Evolutionary conservation across 305 asterid genomes (phyloP), one percentile per base, ranked within the genome.

Genomic region (Fraxinus nigra): DNA sequence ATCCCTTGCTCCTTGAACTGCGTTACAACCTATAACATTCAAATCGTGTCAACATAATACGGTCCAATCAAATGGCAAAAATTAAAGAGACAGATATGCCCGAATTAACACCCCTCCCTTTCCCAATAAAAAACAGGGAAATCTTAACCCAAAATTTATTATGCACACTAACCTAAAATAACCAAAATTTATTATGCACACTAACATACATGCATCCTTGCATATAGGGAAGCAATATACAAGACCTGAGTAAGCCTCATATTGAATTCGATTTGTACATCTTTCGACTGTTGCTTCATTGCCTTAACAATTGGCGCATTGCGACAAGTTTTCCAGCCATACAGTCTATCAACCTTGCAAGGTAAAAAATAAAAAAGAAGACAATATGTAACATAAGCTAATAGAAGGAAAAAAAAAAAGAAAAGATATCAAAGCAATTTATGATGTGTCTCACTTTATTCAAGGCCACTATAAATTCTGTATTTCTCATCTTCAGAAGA

Each of bases 1-100:
- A 94, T 89, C 75, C 99, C 99, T 90, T 97, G 98, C 86, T 91
- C 96, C 92, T 89, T 95, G 86, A 97, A 92, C 87, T 91, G 93
- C 32, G 93, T 91, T 78, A 90, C 85, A 82, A 94, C 82, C 99
- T 96, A 87, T 46, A 85, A 78, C 22, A 82, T 81, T 54, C 79
- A 16, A 48, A 61, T 40, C 78, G 34, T 80, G 78, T 38, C 76
- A 78, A 79, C 54, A 81, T 51, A 82, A 82, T 69, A 65, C 80
- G 83, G 61, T 54, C 75, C 82, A 72, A 54, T 9, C 67, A 79
- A 75, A 51, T 38, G 67, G 72, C 72, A 81, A 77, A 78, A 33
- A 79, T 35, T 40, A 77, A 83, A 79, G 63, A 76, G 73, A 79
- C 33, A 28, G 51, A 63, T 48, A 54, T 81, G 34, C 35, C n/a